Evolutionary conservation across 768 basidiomycete species (phyloP), one percentile per base, ranked within the genome.

Genomic region (Trametes sanguinea): DNA sequence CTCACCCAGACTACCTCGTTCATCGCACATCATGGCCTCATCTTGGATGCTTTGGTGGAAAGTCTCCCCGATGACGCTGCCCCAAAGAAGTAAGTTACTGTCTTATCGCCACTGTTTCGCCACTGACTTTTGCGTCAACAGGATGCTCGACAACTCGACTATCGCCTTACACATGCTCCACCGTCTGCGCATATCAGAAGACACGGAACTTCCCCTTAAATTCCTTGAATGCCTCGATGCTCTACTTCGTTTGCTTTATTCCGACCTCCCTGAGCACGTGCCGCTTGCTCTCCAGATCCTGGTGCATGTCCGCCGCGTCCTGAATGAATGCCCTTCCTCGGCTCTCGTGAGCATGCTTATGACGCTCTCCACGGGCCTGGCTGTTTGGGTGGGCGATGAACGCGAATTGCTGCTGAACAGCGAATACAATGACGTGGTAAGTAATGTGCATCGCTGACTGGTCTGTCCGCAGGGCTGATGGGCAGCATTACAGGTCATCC

Each of bases 331-430:
- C 39, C 39, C 60, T 10, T 1, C 13, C 9, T 2, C 10, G 13
- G 10, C 29, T 16, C 67, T 69, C 14, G 62, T 74, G 33, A 53
- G 71, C 4, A 14, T 68, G 27, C 46, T 68, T 22, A 22, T 65
- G 14, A 61, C 61, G 10, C 70, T 83, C 30, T 75, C 77, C 27
- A 68, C 74, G 37, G 71, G 81, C 22, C 65, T 86, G 4, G 75
- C 74, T 55, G 65, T 72, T 33, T 88, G 87, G 87, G 79, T 88
- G 22, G 76, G 75, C 45, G 86, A 87, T 60, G 76, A 76, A 40
- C 46, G 65, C 0, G 72, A 75, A 27, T 60, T 76, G 14, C 73
- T 88, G 51, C 65, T 73, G 2, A 76, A 77, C 4, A 67, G 75
- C 6, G 80, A 85, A 33, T 81, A 83, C 57, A 80, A 80, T 53